Percentiles rank a stretch among this genome's conserved stretches.
These are phyloP conservation scores for Wilhelminamyces savonicus DNA, from an alignment of 805 yeast genomes.

Conservation along the genomic window DNA sequence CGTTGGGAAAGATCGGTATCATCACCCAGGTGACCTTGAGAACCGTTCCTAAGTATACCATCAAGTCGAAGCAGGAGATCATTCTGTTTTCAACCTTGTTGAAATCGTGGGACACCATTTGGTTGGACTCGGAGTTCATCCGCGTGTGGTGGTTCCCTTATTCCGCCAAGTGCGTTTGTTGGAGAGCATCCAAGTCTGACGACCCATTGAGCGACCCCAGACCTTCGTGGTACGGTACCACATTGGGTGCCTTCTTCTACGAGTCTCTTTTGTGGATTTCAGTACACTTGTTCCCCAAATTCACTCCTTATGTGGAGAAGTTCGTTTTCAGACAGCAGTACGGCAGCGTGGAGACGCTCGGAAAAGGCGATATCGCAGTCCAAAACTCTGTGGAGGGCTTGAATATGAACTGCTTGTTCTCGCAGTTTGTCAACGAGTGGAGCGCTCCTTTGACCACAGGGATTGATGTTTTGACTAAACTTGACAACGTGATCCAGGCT, in stretches of 20 bases:
- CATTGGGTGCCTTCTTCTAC: conserved; percentile 71
- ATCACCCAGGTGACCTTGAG: conserved; percentile 82
- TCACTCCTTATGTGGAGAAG: conserved; percentile 80
- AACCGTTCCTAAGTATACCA: conserved; percentile 75
- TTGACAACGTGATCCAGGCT: conserved; percentile 52
- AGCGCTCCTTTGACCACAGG: conserved; percentile 85
- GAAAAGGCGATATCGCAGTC: conserved; percentile 59
- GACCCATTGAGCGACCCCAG: conserved; percentile 61
- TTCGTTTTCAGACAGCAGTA: conserved; percentile 84
- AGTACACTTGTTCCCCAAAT: conserved; percentile 62
- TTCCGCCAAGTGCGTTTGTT: conserved; percentile 73
- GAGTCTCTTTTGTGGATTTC: conserved; percentile 75
- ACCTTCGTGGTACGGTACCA: conserved; percentile 81
- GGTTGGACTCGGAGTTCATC: conserved; percentile 87
- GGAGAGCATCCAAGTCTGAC: conserved; percentile 81
- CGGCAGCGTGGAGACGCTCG: conserved; percentile 64
- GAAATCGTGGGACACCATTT: conserved; percentile 66
- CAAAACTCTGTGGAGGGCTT: conserved; percentile 80
- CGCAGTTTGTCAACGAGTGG: conserved; percentile 96
- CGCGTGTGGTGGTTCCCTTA: conserved; percentile 99
- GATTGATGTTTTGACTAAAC: conserved; percentile 57
- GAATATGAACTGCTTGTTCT: conserved; percentile 91
- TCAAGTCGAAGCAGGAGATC: conserved; percentile 76
- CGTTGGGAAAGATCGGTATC: conserved; percentile 88
- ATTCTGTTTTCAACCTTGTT: conserved; percentile 70